Conservation (phyloP, 192 early-diverging fungal species). For the Backusella mclennaniae region DNA sequence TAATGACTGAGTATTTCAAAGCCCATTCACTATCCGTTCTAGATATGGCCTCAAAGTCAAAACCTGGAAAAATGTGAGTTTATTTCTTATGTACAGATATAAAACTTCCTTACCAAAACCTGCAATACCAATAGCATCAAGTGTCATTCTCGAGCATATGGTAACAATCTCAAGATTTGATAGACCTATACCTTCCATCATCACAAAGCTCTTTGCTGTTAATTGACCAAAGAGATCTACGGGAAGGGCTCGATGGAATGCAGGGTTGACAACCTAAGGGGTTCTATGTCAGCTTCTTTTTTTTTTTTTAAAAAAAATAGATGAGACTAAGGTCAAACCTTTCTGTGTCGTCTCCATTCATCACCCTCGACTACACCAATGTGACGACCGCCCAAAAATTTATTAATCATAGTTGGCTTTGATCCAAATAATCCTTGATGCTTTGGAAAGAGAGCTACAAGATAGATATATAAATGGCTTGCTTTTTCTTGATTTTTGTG, state of each 20-base stretch:
- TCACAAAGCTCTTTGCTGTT: neutral
- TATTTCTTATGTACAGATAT: neutral
- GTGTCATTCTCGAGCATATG: conserved; percentile 35
- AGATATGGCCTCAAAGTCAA: conserved; percentile 49
- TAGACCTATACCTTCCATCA: conserved; percentile 3
- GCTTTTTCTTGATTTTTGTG: neutral
- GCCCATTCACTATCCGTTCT: conserved; percentile 40
- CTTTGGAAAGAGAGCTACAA: neutral
- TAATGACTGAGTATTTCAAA: conserved; percentile 44
- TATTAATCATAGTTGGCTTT: neutral
- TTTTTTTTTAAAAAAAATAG: neutral
- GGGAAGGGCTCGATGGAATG: conserved; percentile 11
- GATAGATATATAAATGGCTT: neutral
- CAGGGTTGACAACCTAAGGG: conserved; percentile 19
- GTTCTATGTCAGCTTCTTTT: neutral
- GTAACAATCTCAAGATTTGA: neutral
- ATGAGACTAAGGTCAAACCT: neutral
- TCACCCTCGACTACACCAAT: neutral
- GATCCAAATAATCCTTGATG: neutral
- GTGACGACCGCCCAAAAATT: conserved; percentile 1
- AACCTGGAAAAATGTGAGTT: conserved; percentile 21
- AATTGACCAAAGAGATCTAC: conserved; percentile 11
- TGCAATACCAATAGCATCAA: conserved; percentile 57
- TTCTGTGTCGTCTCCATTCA: conserved; percentile 25
- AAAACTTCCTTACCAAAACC: conserved; percentile 32